Evolutionary conservation across 2,329 filamentous ascomycete species (phyloP).

Genomic region (Fusarium sp.): DNA sequence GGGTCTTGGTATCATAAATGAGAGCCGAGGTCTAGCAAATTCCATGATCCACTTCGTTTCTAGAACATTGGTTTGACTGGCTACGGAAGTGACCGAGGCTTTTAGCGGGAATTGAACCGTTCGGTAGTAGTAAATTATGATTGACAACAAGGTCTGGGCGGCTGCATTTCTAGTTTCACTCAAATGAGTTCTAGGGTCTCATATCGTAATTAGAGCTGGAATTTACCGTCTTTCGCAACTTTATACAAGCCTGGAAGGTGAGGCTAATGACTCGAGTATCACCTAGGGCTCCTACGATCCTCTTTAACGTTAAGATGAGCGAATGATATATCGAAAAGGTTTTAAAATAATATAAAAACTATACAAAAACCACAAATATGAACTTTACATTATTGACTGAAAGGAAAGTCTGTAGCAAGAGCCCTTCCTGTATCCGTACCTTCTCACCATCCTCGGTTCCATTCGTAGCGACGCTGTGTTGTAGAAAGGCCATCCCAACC

Average conservation of each 20-base stretch:
- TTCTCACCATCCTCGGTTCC: too few relatives aligned
- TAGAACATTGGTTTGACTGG: not conserved
- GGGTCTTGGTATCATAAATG: not conserved
- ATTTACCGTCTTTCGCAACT: conserved; percentile 3
- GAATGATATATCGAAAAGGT: not conserved
- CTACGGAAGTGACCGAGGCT: not conserved
- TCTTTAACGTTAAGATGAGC: not conserved
- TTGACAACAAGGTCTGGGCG: conserved; percentile 4
- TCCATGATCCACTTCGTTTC: not conserved
- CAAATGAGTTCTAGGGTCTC: conserved; percentile 18
- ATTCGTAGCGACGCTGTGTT: not conserved
- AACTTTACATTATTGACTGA: not conserved
- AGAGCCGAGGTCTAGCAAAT: conserved; percentile 6
- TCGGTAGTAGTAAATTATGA: conserved; percentile 9
- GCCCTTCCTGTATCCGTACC: too few relatives aligned
- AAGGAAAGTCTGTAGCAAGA: not conserved
- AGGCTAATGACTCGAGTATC: not conserved
- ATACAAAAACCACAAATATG: not conserved
- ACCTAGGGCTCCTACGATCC: not conserved
- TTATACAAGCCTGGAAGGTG: not conserved
- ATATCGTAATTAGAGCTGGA: conserved; percentile 11
- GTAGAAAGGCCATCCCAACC: not conserved
- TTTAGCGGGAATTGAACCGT: not conserved
- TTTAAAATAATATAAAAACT: not conserved
- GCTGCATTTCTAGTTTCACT: conserved; percentile 14